Evolutionary conservation across 1,139 yeast species (phyloP).

Genomic region (Magnusiomyces magnusii): DNA sequence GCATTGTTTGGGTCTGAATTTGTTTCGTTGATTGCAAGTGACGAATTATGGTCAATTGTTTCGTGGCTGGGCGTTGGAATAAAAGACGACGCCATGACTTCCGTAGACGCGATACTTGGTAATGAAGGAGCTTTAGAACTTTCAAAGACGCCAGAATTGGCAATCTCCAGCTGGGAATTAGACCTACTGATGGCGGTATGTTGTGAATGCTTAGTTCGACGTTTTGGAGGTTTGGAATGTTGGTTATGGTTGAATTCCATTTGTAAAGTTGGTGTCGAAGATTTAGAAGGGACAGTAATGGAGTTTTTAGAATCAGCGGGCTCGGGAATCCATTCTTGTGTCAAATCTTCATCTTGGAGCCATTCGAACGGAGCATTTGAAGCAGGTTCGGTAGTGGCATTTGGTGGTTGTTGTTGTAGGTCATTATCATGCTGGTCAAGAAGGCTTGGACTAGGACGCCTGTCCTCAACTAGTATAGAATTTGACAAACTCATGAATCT

Average conservation of each 20-base stretch:
- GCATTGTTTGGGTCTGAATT: too few relatives aligned
- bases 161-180: background rate
- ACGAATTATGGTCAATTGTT: background rate
- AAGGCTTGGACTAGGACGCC: background rate
- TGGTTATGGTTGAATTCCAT: background rate
- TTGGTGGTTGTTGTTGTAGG: background rate
- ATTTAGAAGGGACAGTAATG: background rate
- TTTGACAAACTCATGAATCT: constrained; percentile 1
- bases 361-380: background rate
- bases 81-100: constrained; percentile 6
- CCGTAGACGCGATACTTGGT: background rate
- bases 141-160: background rate
- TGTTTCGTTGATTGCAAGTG: too few relatives aligned
- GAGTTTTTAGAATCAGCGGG: background rate
- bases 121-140: background rate
- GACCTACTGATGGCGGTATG: background rate
- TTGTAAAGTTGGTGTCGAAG: background rate
- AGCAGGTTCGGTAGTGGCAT: too few relatives aligned
- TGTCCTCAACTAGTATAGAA: background rate
- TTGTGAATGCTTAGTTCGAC: background rate
- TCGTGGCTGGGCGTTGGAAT: background rate
- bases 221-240: background rate
- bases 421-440: background rate
- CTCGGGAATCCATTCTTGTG: constrained; percentile 6
- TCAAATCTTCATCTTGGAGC: constrained; percentile 4